Evolutionary conservation across 2,329 filamentous ascomycete species (phyloP).

Genomic region (Calonectria henricotiae): DNA sequence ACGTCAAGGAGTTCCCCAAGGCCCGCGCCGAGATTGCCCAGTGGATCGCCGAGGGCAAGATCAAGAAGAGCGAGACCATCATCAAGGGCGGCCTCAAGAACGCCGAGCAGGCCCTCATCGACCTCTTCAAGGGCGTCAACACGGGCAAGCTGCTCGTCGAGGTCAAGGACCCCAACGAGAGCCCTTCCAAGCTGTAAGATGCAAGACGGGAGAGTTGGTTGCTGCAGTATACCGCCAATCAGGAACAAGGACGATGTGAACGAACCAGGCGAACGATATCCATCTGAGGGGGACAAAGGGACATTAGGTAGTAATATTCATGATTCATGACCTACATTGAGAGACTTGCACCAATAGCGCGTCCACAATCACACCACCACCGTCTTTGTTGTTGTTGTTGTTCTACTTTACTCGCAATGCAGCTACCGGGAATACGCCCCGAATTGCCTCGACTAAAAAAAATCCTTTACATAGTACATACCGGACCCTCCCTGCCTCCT

Average conservation of each 20-base stretch:
- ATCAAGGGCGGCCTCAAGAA: constrained; percentile 77
- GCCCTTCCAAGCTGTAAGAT: constrained; percentile 53
- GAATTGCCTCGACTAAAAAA: constrained; percentile 18
- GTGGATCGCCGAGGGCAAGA: constrained; percentile 81
- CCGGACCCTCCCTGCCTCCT: background rate
- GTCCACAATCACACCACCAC: background rate
- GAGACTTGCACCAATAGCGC: background rate
- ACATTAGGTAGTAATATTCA: constrained; percentile 17
- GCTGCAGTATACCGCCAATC: background rate
- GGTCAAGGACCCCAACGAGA: constrained; percentile 54
- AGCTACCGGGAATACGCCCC: background rate
- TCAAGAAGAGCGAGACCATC: constrained; percentile 82
- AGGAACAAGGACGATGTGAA: background rate
- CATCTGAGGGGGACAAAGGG: background rate
- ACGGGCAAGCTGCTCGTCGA: constrained; percentile 68
- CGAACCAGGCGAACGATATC: constrained; percentile 11
- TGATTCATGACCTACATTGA: constrained; percentile 18
- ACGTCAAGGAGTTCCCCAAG: constrained; percentile 69
- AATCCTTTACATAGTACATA: background rate
- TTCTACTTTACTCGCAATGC: background rate
- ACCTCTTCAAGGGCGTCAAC: constrained; percentile 80
- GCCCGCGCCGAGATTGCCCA: constrained; percentile 76
- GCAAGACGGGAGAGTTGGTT: background rate
- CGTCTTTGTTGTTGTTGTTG: too few relatives aligned
- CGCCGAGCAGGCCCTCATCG: constrained; percentile 76